Percentiles rank a stretch among this genome's conserved stretches.
phyloP scores from a whole-genome alignment of 805 yeast genomes.

The Candida chauliodis region DNA sequence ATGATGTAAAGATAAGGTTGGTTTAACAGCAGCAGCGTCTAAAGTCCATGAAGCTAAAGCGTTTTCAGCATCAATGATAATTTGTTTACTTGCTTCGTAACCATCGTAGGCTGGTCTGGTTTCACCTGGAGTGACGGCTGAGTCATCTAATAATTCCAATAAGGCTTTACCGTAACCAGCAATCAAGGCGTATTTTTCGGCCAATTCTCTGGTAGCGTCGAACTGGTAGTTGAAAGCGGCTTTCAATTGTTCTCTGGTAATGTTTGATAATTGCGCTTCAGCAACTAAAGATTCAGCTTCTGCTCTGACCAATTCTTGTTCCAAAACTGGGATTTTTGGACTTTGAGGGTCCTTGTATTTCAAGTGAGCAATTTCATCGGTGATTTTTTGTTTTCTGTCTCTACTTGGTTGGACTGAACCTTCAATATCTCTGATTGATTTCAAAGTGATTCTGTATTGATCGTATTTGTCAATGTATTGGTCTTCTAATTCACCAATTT shows the following conservation, averaged over 20 bases:
- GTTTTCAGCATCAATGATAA: slow-evolving; percentile 79
- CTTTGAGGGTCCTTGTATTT: slow-evolving; percentile 85
- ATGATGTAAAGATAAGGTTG: slow-evolving; percentile 69
- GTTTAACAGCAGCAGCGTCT: slow-evolving; percentile 77
- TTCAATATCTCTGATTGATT: slow-evolving; percentile 79
- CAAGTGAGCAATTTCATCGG: slow-evolving; percentile 79
- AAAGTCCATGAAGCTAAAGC: slow-evolving; percentile 83
- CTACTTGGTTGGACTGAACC: slow-evolving; percentile 85
- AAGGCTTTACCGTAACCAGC: slow-evolving; percentile 90
- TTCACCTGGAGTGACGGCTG: slow-evolving; percentile 89
- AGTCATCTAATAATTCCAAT: slow-evolving; percentile 76
- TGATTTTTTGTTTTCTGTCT: slow-evolving; percentile 80
- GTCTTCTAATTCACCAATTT: slow-evolving; percentile 83
- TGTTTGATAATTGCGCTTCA: slow-evolving; percentile 85
- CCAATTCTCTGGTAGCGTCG: slow-evolving; percentile 79
- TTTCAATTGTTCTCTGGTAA: slow-evolving; percentile 82
- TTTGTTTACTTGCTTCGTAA: slow-evolving; percentile 83
- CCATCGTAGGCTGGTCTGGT: slow-evolving; percentile 88
- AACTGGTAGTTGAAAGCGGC: slow-evolving; percentile 82
- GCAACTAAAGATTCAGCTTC: slow-evolving; percentile 91
- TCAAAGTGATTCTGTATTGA: slow-evolving; percentile 79
- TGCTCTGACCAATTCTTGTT: slow-evolving; percentile 87
- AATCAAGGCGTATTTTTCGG: slow-evolving; percentile 81
- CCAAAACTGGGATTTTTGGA: slow-evolving; percentile 74
- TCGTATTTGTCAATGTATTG: slow-evolving; percentile 84